These are phyloP conservation scores for Hypsizygus marmoreus DNA, from an alignment of 768 basidiomycete genomes.

Conservation along the genomic window DNA sequence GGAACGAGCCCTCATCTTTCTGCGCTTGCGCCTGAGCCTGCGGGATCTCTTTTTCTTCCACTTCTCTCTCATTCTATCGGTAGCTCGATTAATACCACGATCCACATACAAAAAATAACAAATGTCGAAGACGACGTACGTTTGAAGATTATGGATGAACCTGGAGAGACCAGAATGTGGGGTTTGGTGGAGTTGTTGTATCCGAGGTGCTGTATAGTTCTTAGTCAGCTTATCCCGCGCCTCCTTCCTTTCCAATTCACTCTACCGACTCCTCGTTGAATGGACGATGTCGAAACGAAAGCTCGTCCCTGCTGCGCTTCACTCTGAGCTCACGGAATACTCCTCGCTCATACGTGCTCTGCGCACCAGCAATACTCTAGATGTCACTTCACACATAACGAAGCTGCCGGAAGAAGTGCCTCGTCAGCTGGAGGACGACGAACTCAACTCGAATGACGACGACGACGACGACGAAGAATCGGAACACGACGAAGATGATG, in stretches of 20 bases:
- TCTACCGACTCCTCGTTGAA: conserved; percentile 10
- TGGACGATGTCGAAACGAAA: conserved; percentile 39
- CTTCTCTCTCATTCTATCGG: conserved; percentile 86
- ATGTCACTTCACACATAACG: conserved; percentile 56
- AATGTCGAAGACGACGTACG: conserved; percentile 22
- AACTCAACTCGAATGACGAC: conserved; percentile 25
- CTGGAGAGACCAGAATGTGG: conserved; percentile 18
- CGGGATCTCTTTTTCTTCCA: conserved; percentile 96
- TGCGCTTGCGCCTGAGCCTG: conserved; percentile 90
- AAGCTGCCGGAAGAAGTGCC: conserved; percentile 18
- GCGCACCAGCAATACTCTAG: conserved; percentile 56
- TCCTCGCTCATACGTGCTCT: conserved; percentile 64
- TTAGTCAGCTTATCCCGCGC: conserved; percentile 38
- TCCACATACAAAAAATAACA: not conserved
- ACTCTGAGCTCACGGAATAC: conserved; percentile 70
- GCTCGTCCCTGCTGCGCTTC: conserved; percentile 53
- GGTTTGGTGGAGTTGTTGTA: conserved; percentile 8
- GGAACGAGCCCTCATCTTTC: conserved; percentile 96
- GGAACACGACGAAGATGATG: conserved; percentile 15
- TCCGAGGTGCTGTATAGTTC: conserved; percentile 44
- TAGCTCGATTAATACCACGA: not conserved
- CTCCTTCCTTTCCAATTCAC: not conserved
- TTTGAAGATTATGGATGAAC: conserved; percentile 33
- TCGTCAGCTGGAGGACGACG: conserved; percentile 6
- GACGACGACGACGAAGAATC: conserved; percentile 28